These are phyloP conservation scores for Botrytis galanthina DNA, from an alignment of 2,329 filamentous ascomycete species.

Conservation along the genomic window DNA sequence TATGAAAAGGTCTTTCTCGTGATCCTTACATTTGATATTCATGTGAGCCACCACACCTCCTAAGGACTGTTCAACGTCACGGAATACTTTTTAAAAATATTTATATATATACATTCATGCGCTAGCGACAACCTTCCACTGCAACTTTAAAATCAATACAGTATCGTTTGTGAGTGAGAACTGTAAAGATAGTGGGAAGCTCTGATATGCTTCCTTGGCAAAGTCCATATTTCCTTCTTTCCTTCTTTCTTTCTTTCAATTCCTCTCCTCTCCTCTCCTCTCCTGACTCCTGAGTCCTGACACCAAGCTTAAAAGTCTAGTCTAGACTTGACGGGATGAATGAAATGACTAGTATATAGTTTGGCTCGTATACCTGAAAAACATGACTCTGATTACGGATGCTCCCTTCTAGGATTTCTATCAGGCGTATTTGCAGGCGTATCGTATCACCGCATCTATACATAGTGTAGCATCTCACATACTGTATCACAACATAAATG, in stretches of 20 bases:
- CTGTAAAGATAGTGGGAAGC: neutral
- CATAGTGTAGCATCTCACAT: neutral
- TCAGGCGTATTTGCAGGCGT: neutral
- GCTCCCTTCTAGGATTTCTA: neutral
- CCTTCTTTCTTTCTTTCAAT: neutral
- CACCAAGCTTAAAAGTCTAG: neutral
- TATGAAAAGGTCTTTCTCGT: neutral
- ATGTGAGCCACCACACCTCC: neutral
- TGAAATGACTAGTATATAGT: neutral
- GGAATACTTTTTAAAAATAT: neutral
- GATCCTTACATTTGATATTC: neutral
- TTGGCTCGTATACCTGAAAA: neutral
- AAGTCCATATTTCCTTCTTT: neutral
- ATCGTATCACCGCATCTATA: neutral
- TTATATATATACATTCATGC: neutral
- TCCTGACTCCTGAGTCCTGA: neutral
- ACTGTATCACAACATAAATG: neutral
- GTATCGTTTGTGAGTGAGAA: neutral
- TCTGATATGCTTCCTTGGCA: neutral
- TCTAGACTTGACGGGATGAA: neutral
- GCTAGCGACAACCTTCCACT: neutral
- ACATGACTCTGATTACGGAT: neutral
- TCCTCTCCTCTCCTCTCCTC: neutral
- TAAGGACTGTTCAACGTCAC: neutral
- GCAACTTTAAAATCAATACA: conserved; percentile 5